Conservation (phyloP, 805 yeast species). For the Candida peoriensis region DNA sequence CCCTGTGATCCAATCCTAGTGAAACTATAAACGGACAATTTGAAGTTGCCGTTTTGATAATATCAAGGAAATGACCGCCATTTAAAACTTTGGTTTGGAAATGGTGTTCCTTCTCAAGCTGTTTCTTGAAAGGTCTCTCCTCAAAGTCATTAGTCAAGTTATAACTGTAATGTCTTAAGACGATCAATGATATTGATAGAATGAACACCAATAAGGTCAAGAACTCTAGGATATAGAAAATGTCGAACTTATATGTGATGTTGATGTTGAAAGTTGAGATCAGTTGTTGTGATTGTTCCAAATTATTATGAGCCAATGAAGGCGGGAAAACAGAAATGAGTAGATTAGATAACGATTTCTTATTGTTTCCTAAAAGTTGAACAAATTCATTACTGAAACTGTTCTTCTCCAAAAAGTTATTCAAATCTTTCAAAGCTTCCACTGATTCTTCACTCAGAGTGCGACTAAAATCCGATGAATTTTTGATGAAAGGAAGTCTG, state of each 20-base stretch:
- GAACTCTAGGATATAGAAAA: conserved; percentile 53
- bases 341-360: conserved; percentile 8
- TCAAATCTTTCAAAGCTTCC: conserved; percentile 2
- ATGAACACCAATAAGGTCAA: conserved; percentile 45
- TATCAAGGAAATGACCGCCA: conserved; percentile 58
- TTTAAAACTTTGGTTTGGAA: conserved; percentile 36
- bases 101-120: conserved; percentile 15
- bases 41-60: conserved; percentile 56
- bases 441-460: background rate
- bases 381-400: conserved; percentile 17
- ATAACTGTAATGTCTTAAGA: conserved; percentile 35
- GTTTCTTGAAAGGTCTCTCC: conserved; percentile 14
- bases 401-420: conserved; percentile 15
- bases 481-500: background rate
- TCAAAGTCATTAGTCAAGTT: conserved; percentile 14
- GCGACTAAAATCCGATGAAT: background rate
- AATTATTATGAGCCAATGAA: too few species aligned
- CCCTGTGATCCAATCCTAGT: conserved; percentile 68
- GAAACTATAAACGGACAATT: conserved; percentile 59
- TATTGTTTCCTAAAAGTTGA: conserved; percentile 4
- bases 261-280: conserved; percentile 14
- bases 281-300: too few species aligned
- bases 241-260: conserved; percentile 39
- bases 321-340: conserved; percentile 26
- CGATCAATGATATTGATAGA: conserved; percentile 41